Evolutionary conservation across 768 basidiomycete genomes (phyloP).

Genomic region (Phanerochaete carnosa): DNA sequence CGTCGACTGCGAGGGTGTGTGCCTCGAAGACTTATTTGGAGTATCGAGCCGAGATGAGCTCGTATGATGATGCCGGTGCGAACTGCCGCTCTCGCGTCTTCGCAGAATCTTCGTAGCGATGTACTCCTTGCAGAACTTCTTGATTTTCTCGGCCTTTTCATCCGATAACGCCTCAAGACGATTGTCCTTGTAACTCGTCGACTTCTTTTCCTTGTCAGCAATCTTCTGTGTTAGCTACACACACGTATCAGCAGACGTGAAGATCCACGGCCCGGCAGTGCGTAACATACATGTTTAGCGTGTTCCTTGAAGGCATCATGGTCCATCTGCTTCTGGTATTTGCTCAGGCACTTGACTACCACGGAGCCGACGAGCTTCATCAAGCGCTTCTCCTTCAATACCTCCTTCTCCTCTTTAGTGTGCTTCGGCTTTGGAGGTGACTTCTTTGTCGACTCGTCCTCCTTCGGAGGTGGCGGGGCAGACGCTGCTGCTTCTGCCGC

Average conservation of each 20-base stretch:
- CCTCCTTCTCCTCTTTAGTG: slow-evolving; percentile 59
- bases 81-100: slow-evolving; percentile 44
- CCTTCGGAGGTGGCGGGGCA: slow-evolving; percentile 21
- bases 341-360: slow-evolving; percentile 92
- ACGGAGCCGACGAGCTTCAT: slow-evolving; percentile 82
- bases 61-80: neutral
- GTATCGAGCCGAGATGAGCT: neutral
- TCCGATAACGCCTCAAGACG: slow-evolving; percentile 75
- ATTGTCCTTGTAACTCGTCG: slow-evolving; percentile 69
- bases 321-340: slow-evolving; percentile 72
- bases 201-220: slow-evolving; percentile 95
- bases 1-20: neutral
- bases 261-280: neutral
- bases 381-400: slow-evolving; percentile 76
- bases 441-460: slow-evolving; percentile 24
- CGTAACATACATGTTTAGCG: slow-evolving; percentile 80
- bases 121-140: slow-evolving; percentile 91
- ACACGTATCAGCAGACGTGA: neutral
- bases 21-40: neutral
- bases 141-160: slow-evolving; percentile 87
- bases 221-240: slow-evolving; percentile 81
- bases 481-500: slow-evolving; percentile 29
- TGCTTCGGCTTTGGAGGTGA: slow-evolving; percentile 34
- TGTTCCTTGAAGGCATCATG: slow-evolving; percentile 90
- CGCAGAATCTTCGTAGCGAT: slow-evolving; percentile 68